A percentile compares a stretch with the other conserved stretches of the same genome.
phyloP scores from a whole-genome alignment of 2,329 filamentous ascomycete genomes.

The Aureobasidium melanogenum region DNA sequence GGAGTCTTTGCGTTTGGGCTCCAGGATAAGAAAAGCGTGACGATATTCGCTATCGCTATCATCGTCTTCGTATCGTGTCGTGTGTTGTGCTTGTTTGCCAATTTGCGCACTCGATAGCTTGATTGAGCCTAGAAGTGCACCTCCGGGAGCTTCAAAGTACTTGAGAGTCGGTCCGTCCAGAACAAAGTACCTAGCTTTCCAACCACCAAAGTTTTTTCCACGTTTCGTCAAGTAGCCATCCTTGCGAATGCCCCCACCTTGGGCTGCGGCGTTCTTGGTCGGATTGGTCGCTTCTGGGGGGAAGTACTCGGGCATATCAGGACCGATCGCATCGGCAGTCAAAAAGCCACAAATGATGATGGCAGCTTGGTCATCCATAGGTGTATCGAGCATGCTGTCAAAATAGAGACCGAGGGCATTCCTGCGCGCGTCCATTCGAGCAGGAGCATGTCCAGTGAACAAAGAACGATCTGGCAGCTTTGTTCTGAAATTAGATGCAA shows the following conservation, averaged over 20 bases:
- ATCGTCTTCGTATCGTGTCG: slow-evolving; percentile 53
- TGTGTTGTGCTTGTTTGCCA: slow-evolving; percentile 69
- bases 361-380: slow-evolving; percentile 67
- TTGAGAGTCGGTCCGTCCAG: slow-evolving; percentile 64
- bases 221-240: slow-evolving; percentile 92
- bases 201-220: slow-evolving; percentile 97
- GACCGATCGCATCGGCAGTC: slow-evolving; percentile 55
- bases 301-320: slow-evolving; percentile 43
- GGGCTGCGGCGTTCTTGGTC: slow-evolving; percentile 23
- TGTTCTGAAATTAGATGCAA: slow-evolving; percentile 60
- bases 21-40: slow-evolving; percentile 88
- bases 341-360: slow-evolving; percentile 81
- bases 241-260: slow-evolving; percentile 41
- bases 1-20: slow-evolving; percentile 94
- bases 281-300: not conserved
- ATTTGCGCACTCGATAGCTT: slow-evolving; percentile 88
- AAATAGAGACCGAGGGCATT: slow-evolving; percentile 76
- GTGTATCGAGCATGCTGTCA: slow-evolving; percentile 73
- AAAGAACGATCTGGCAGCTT: slow-evolving; percentile 75
- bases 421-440: slow-evolving; percentile 82
- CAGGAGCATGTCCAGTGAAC: slow-evolving; percentile 87
- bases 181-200: slow-evolving; percentile 77
- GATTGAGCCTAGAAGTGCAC: slow-evolving; percentile 85
- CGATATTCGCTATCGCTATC: slow-evolving; percentile 90
- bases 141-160: slow-evolving; percentile 87